Evolutionary conservation across 306 rosid genomes (phyloP), one percentile per base, ranked within the genome.

Genomic region (Lupinus albus): DNA sequence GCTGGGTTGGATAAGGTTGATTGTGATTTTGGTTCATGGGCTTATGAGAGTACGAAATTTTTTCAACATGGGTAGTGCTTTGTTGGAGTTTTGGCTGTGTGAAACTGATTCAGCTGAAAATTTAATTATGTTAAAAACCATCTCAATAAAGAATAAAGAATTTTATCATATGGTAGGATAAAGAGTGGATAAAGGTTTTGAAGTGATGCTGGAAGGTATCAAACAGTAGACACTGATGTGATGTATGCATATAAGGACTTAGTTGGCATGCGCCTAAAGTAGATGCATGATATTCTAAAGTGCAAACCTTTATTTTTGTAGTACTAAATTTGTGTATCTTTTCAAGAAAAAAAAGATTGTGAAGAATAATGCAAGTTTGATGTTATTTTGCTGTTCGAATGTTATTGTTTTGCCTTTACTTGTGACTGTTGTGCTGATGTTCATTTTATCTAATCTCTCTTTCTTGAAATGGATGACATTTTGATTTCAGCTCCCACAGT

Each of bases 401-500:
- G 20, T 10, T 67, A 67, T 47, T 71, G 64, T 25, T 62, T 55
- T 61, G 49, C 66, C 2, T 52, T 70, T 49, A 64, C 38, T 13
- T 42, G 52, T 61, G 76, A 11, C 15, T 45, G 13, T 71, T 64
- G 51, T 68, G 35, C 41, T 59, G 48, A 8, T 36, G 51, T 69
- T 68, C 48, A 7, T 64, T 68, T 21, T 63, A 10, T 70, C 33
- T 38, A 15, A 8, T 65, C 6, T 49, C 28, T 41, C 28, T 76
- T 58, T 64, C n/a, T 71, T 78, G 75, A 74, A 62, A 18, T 30
- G 61, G 56, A 39, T 46, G 61, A 11, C 61, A 7, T 48, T 74
- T 54, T 81, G 41, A 75, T 86, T 81, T 73, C 96, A 94, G 99
- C 96, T 78, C 92, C 95, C 5, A 54, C 85, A 16, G 67, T 91